Percentiles rank a stretch among this genome's conserved stretches.
phyloP scores from a whole-genome alignment of 2,329 filamentous ascomycete genomes.

The Sarocladiaceae sp. region DNA sequence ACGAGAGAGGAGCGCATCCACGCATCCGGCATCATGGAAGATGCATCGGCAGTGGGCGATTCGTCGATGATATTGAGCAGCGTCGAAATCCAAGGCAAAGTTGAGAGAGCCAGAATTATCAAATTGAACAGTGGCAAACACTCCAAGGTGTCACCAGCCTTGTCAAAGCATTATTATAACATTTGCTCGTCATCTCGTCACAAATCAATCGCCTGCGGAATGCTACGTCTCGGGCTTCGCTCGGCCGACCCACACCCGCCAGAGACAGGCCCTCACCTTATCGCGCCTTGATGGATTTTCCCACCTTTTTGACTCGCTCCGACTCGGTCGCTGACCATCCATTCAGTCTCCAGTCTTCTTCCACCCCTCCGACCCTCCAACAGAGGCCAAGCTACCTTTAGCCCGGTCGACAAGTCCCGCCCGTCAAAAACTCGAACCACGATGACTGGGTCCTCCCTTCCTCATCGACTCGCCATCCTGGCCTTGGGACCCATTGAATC shows the following conservation, averaged over 20 bases:
- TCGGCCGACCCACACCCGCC: conserved; percentile 5
- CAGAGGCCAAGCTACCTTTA: too few species aligned
- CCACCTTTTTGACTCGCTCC: conserved; percentile 9
- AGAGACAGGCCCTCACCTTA: not conserved
- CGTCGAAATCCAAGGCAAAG: too few species aligned
- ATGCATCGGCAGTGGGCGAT: too few species aligned
- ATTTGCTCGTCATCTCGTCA: not conserved
- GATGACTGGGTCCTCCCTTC: conserved; percentile 1
- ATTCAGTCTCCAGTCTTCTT: conserved; percentile 1
- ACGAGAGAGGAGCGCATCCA: too few species aligned
- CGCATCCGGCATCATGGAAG: too few species aligned
- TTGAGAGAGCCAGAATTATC: too few species aligned
- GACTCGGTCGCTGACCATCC: not conserved
- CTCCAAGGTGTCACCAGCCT: too few species aligned
- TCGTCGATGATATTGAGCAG: too few species aligned
- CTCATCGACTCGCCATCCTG: not conserved
- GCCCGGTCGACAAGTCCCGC: not conserved
- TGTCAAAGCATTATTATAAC: too few species aligned
- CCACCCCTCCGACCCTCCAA: too few species aligned
- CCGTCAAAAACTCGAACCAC: not conserved
- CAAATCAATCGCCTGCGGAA: not conserved
- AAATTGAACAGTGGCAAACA: too few species aligned
- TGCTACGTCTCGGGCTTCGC: conserved; percentile 6
- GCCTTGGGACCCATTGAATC: not conserved
- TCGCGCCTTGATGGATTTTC: conserved; percentile 7